Evolutionary conservation across 768 basidiomycete genomes (phyloP).

Genomic region (Strobilomyces dryophilus): DNA sequence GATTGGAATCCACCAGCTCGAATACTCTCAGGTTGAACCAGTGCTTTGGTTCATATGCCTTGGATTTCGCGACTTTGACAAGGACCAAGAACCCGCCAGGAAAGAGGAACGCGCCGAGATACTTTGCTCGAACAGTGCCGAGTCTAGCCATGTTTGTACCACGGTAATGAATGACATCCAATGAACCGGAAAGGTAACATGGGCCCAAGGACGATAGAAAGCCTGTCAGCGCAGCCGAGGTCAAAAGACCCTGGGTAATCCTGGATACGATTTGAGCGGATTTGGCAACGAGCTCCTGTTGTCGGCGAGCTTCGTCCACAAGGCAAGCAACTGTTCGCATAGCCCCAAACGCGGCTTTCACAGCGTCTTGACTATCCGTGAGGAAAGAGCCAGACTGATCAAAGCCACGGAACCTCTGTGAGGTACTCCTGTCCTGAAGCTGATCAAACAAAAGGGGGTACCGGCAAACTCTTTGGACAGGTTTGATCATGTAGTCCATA

Average conservation of each 20-base stretch:
- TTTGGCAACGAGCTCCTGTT: constrained; percentile 60
- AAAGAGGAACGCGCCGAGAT: constrained; percentile 89
- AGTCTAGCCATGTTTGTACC: constrained; percentile 39
- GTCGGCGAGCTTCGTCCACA: constrained; percentile 77
- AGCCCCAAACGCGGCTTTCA: constrained; percentile 50
- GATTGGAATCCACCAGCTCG: constrained; percentile 61
- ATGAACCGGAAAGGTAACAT: constrained; percentile 76
- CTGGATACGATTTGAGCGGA: constrained; percentile 67
- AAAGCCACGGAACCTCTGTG: constrained; percentile 1
- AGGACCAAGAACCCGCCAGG: constrained; percentile 80
- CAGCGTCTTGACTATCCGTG: constrained; percentile 9
- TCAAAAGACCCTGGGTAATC: constrained; percentile 41
- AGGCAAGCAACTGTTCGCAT: constrained; percentile 74
- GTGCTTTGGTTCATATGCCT: constrained; percentile 79
- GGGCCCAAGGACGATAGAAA: constrained; percentile 75
- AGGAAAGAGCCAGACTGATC: background rate
- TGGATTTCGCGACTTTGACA: constrained; percentile 79
- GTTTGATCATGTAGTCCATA: constrained; percentile 92
- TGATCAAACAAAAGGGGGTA: constrained; percentile 89
- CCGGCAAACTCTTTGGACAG: constrained; percentile 93
- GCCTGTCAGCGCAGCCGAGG: constrained; percentile 37
- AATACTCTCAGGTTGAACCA: constrained; percentile 82
- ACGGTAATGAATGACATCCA: constrained; percentile 81
- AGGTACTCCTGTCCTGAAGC: constrained; percentile 34
- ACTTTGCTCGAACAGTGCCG: constrained; percentile 69